These are phyloP conservation scores for Carex cristatella DNA, from an alignment of 176 grass and related monocot species.

Conservation along the genomic window DNA sequence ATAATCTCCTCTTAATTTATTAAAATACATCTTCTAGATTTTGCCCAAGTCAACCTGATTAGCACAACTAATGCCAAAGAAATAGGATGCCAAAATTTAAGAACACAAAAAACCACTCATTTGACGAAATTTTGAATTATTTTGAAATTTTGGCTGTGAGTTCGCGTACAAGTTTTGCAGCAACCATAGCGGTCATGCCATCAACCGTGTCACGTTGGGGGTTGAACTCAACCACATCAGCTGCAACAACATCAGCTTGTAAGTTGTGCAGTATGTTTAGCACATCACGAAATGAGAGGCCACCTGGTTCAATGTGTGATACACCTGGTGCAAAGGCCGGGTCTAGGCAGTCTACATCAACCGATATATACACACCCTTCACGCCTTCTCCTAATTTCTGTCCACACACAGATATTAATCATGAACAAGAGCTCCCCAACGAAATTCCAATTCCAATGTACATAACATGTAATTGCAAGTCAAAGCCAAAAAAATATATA, in stretches of 20 bases:
- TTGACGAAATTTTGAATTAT: constrained; percentile 25
- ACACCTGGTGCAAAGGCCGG: constrained; percentile 88
- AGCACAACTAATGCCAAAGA: not conserved
- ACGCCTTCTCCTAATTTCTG: constrained; percentile 98
- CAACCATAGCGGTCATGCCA: constrained; percentile 97
- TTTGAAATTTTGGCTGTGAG: constrained; percentile 95
- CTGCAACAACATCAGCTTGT: constrained; percentile 73
- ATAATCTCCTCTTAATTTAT: not conserved
- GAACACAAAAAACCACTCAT: not conserved
- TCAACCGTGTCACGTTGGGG: constrained; percentile 92
- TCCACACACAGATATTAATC: not conserved
- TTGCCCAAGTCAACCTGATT: not conserved
- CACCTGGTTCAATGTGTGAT: constrained; percentile 96
- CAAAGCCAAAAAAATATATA: not conserved
- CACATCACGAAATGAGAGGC: constrained; percentile 83
- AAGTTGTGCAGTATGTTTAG: constrained; percentile 95
- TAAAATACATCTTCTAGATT: not conserved
- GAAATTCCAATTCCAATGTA: not conserved
- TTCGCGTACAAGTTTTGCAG: constrained; percentile 87
- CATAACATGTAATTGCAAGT: not conserved
- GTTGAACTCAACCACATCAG: constrained; percentile 96
- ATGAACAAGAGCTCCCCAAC: not conserved
- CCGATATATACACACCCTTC: constrained; percentile 83
- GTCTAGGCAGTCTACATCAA: constrained; percentile 92
- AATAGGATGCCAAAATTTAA: not conserved